Base-by-base conservation (phyloP, 805 yeast species). In the Candida vaughaniae region DNA sequence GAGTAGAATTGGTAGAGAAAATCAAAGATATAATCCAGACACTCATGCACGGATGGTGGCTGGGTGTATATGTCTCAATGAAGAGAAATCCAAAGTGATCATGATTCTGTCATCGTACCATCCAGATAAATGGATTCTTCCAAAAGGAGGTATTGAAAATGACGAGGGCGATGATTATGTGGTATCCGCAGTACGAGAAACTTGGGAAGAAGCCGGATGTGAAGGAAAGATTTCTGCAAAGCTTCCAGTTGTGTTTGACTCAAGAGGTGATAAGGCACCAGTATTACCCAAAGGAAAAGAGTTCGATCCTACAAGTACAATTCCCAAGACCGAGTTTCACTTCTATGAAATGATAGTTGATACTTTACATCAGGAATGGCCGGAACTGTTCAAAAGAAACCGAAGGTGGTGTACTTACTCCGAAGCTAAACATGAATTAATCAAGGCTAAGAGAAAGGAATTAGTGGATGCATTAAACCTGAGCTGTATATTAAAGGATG, bases 161-260 rank as follows among this genome's bases (percentile, higher is more conserved):
- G 99, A 93, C 58, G 99, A 87, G 59, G 60, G 64, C 3, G 73
- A 66, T 28, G 71, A 66, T 41, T 66, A 47, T 35, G 58, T 55
- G 6, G 56, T 62, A 3, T 64, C 85, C 4, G 97, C 97, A 0
- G 66, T 73, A 12, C 70, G 99, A 41, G 99, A 93, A 56, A 86
- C 95, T 0, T 93, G 99, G 99, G 99, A 93, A 59, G 99, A 93
- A 62, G 93, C 95, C 0, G 99, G 99, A 0, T 85, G 85, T 16
- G 75, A 73, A 23, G 96, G 97, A 6, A 63, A 56, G 12, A 69
- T 89, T 3, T 51, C 67, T 3, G 49, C 54, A 27, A 69, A 70
- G 41, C 62, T 91, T 28, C 95, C 91, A 0, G 66, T 75, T 0
- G 81, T 85, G 17, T 75, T 73, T 31, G 96, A 90, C 43, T 53